phyloP scores from a whole-genome alignment of 176 grass and related monocot species.

The Melocanna baccifera region DNA sequence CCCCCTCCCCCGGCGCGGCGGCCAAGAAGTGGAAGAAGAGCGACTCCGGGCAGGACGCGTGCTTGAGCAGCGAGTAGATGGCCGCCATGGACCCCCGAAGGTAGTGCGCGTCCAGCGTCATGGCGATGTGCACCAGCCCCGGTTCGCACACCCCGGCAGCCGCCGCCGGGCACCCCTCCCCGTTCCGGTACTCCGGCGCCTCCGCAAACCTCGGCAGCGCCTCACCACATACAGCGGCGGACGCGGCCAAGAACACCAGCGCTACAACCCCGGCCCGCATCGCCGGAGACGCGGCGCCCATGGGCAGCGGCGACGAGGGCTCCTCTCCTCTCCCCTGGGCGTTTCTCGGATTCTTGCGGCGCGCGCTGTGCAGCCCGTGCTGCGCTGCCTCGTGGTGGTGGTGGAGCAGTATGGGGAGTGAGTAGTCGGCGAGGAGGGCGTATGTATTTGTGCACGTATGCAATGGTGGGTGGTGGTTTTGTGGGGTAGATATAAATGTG shows the following conservation, averaged over 20 bases:
- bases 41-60: slow-evolving; percentile 75
- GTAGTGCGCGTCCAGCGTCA: slow-evolving; percentile 98
- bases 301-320: background rate
- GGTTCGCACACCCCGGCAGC: slow-evolving; percentile 54
- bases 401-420: background rate
- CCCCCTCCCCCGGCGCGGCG: background rate
- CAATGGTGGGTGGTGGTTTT: background rate
- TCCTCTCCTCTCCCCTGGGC: background rate
- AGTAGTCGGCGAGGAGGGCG: slow-evolving; percentile 11
- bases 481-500: background rate
- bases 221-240: background rate
- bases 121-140: slow-evolving; percentile 69
- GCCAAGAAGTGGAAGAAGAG: slow-evolving; percentile 86
- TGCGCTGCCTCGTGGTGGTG: slow-evolving; percentile 29
- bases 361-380: slow-evolving; percentile 16
- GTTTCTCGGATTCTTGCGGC: slow-evolving; percentile 30
- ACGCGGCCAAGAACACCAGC: slow-evolving; percentile 12
- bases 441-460: slow-evolving; percentile 19
- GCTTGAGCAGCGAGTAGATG: slow-evolving; percentile 82
- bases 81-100: slow-evolving; percentile 88
- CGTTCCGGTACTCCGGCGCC: slow-evolving; percentile 90
- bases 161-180: slow-evolving; percentile 36
- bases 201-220: slow-evolving; percentile 55
- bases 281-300: background rate
- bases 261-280: background rate